Percentiles rank a stretch among this genome's conserved stretches.
phyloP scores from a whole-genome alignment of 768 basidiomycete species.

The Calocera cornea region DNA sequence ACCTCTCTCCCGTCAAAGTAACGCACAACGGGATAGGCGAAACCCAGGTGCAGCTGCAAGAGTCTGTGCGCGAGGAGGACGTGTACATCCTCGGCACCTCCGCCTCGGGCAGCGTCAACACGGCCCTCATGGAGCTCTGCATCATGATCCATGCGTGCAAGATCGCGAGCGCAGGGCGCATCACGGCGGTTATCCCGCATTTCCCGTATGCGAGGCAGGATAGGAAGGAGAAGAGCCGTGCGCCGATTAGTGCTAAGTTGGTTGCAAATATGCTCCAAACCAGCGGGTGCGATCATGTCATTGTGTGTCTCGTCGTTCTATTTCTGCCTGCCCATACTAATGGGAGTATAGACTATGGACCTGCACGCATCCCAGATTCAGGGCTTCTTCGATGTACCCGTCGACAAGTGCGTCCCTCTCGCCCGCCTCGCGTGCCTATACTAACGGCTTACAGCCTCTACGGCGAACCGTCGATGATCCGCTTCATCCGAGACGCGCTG shows the following conservation, averaged over 20 bases:
- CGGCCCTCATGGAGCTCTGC: conserved; percentile 91
- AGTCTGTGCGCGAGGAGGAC: conserved; percentile 95
- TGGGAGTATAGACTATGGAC: conserved; percentile 72
- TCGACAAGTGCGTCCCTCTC: conserved; percentile 75
- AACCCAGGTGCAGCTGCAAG: conserved; percentile 78
- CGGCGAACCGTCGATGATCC: conserved; percentile 87
- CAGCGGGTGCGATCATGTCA: conserved; percentile 91
- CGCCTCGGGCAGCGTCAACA: conserved; percentile 50
- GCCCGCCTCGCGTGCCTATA: background rate
- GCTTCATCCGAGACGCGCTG: conserved; percentile 89
- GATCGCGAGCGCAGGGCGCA: conserved; percentile 95
- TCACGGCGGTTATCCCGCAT: conserved; percentile 94
- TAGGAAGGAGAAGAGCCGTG: conserved; percentile 98
- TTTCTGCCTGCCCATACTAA: background rate
- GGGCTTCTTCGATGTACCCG: conserved; percentile 98
- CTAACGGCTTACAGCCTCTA: conserved; percentile 37
- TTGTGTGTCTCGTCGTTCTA: conserved; percentile 42
- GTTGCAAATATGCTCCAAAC: conserved; percentile 95
- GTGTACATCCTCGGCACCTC: conserved; percentile 98
- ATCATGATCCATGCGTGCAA: conserved; percentile 99
- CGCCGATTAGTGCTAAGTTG: conserved; percentile 94
- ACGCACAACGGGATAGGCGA: conserved; percentile 83
- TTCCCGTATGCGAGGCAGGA: conserved; percentile 97
- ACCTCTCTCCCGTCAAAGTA: conserved; percentile 76
- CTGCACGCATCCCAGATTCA: conserved; percentile 98